A percentile compares a stretch with the other conserved stretches of the same genome.
These are phyloP conservation scores for Saccharum spontaneum DNA, from an alignment of 176 grass and related monocot genomes.

Conservation along the genomic window DNA sequence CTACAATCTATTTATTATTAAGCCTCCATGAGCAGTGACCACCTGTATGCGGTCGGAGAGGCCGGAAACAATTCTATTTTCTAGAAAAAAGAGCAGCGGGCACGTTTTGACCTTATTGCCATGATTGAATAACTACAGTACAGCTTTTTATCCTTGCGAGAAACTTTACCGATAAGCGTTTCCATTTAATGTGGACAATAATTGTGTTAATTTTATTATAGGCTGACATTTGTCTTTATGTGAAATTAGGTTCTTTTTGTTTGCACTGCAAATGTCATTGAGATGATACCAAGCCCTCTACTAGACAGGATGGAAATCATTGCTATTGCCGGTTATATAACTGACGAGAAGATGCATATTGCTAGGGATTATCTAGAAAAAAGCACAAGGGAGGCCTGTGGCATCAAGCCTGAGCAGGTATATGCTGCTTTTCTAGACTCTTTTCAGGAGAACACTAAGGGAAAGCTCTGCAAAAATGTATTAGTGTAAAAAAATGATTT, in stretches of 20 bases:
- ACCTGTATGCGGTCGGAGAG: background rate
- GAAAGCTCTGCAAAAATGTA: background rate
- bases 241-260: slow-evolving; percentile 67
- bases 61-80: background rate
- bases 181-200: slow-evolving; percentile 4
- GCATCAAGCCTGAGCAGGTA: slow-evolving; percentile 91
- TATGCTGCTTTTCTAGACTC: slow-evolving; percentile 26
- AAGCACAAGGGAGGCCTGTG: slow-evolving; percentile 73
- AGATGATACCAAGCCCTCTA: slow-evolving; percentile 90
- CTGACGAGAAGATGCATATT: slow-evolving; percentile 99
- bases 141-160: background rate
- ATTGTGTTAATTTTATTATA: slow-evolving; percentile 9
- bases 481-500: background rate
- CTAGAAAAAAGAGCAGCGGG: background rate
- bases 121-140: background rate
- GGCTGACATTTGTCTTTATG: slow-evolving; percentile 6
- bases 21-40: background rate
- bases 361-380: slow-evolving; percentile 91
- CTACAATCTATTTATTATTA: background rate
- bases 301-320: slow-evolving; percentile 98
- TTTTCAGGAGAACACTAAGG: background rate
- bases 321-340: slow-evolving; percentile 97
- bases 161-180: background rate
- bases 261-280: slow-evolving; percentile 94
- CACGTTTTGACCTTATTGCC: background rate